phyloP scores from a whole-genome alignment of 176 grass and related monocot genomes.

The Juncus inflexus region DNA sequence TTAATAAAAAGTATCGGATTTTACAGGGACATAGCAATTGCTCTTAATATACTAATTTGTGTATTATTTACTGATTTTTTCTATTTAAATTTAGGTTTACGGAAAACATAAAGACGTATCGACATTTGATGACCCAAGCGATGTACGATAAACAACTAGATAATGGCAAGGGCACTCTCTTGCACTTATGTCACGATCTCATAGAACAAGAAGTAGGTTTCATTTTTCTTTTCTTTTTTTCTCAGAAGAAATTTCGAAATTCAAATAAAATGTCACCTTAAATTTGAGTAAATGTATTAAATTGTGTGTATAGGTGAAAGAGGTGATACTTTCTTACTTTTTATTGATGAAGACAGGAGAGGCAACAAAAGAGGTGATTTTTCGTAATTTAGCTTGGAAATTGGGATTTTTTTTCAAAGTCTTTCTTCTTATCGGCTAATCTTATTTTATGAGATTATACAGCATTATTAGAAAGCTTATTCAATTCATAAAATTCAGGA shows the following conservation, averaged over 20 bases:
- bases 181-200: conserved; percentile 91
- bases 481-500: conserved; percentile 35
- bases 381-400: not conserved
- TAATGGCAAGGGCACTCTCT: conserved; percentile 90
- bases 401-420: not conserved
- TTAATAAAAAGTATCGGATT: too few species aligned
- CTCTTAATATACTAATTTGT: too few species aligned
- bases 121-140: conserved; percentile 88
- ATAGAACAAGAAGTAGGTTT: conserved; percentile 86
- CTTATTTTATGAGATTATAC: too few species aligned
- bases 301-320: conserved; percentile 63
- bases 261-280: conserved; percentile 1
- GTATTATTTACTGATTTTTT: conserved; percentile 1
- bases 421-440: not conserved
- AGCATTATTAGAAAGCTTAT: too few species aligned
- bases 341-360: conserved; percentile 99
- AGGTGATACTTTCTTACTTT: conserved; percentile 95
- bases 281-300: conserved; percentile 18
- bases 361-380: conserved; percentile 59
- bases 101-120: conserved; percentile 89
- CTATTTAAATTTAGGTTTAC: conserved; percentile 60
- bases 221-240: not conserved
- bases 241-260: not conserved
- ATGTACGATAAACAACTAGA: conserved; percentile 99
- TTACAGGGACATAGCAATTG: too few species aligned